Evolutionary conservation across 257 asterid genomes (phyloP), one percentile per base, ranked within the genome.

Genomic region (Verbascum thapsus): DNA sequence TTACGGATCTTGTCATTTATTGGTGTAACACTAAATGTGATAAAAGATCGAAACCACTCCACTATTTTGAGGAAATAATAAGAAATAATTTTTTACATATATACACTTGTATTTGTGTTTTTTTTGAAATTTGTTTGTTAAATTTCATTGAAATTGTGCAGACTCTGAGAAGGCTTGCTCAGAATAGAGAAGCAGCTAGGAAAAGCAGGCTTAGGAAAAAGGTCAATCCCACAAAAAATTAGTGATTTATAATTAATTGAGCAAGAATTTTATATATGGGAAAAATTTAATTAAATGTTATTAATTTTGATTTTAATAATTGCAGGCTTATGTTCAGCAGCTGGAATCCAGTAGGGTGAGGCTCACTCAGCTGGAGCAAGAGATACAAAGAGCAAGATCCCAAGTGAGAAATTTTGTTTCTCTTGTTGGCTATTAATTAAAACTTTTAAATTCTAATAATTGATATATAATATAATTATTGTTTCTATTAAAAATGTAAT

Each of bases 141-240:
- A 26, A 26, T 26, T 26, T 26, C 3, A 26, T 26, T 26, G 5
- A 26, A 26, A 38, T 5, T 51, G n/a, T n/a, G 74, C 83, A 88
- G 98, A 80, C 83, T 44, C 54, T 91, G 64, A 84, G 98, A 69
- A 74, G 98, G 78, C 96, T 91, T 74, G 98, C 96, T 61, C 98
- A 88, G 85, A 88, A 91, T 80, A 80, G 98, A 54, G 98, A 91
- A 72, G 98, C 98, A 67, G 98, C 98, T 5, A 85, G 95, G 83
- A 91, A 91, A 74, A 88, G 96, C 78, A 83, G 98, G 60, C 85
- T 88, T 8, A 80, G 98, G 75, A 91, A 91, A 74, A 91, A 91
- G 91, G 98, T 54, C 68, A 37, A 45, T 69, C 35, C 22, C 43
- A 19, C 4, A 45, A 37, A 39, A 26, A 26, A 26, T 26, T 26